Conservation (phyloP, 78 protist genomes). For the Emiliania huxleyi region DNA sequence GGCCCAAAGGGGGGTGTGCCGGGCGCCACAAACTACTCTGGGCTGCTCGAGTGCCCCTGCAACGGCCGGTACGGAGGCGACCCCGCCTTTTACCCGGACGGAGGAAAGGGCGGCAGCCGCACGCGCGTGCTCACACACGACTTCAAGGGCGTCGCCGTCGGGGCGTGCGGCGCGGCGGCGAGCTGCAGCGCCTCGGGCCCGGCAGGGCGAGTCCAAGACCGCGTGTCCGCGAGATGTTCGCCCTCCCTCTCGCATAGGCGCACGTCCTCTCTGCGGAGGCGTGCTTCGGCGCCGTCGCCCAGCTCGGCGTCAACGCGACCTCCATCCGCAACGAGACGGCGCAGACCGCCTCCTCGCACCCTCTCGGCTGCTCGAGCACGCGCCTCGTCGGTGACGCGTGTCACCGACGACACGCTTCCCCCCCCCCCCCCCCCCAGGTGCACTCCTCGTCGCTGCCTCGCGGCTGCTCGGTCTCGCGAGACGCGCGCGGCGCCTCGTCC, state of each 20-base stretch:
- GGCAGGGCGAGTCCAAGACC: too few relatives aligned
- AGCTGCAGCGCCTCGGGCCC: too few relatives aligned
- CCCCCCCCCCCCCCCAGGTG: too few relatives aligned
- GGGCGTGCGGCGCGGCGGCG: not conserved
- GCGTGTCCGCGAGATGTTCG: too few relatives aligned
- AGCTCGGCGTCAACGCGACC: not conserved
- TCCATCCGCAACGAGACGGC: not conserved
- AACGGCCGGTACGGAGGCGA: not conserved
- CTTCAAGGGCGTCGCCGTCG: not conserved
- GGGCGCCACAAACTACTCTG: not conserved
- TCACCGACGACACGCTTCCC: too few relatives aligned
- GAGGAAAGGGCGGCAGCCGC: not conserved
- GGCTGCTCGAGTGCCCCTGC: conserved; percentile 15
- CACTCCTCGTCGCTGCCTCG: not conserved
- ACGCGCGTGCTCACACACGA: not conserved
- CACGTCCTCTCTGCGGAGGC: not conserved
- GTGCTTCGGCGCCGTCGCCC: not conserved
- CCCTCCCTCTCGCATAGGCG: too few relatives aligned
- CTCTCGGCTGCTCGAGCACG: not conserved
- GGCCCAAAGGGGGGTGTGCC: not conserved
- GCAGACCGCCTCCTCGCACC: not conserved
- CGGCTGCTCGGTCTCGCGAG: not conserved
- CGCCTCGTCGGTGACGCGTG: not conserved
- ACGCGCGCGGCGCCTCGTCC: not conserved
- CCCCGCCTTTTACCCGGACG: not conserved